phyloP scores from a whole-genome alignment of 1,284 basidiomycete species.

The Pseudozyma sp. region DNA sequence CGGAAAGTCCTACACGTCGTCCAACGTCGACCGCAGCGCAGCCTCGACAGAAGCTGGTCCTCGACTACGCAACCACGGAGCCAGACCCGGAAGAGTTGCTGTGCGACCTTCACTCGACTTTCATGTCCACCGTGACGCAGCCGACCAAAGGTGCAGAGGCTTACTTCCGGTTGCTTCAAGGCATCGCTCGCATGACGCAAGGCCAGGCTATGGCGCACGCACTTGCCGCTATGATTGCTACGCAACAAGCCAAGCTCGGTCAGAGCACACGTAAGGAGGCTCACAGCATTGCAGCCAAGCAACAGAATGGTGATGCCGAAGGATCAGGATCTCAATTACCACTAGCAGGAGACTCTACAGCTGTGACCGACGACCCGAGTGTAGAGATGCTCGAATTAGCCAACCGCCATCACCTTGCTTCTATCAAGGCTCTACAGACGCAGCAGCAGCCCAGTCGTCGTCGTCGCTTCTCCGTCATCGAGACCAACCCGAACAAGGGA shows the following conservation, averaged over 20 bases:
- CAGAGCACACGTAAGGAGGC: not conserved
- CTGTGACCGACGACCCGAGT: not conserved
- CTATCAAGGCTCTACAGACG: conserved; percentile 44
- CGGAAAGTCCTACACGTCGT: conserved; percentile 12
- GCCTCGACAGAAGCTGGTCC: conserved; percentile 33
- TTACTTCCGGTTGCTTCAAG: conserved; percentile 33
- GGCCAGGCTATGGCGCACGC: conserved; percentile 51
- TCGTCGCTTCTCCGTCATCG: conserved; percentile 49
- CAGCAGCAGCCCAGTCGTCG: conserved; percentile 43
- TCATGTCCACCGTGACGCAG: conserved; percentile 25
- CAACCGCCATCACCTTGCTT: conserved; percentile 41
- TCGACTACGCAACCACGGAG: conserved; percentile 37
- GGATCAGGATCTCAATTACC: not conserved
- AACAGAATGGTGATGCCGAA: not conserved
- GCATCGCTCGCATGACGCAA: conserved; percentile 30
- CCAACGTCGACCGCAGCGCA: conserved; percentile 11
- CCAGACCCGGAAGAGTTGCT: conserved; percentile 32
- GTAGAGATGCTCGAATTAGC: conserved; percentile 28
- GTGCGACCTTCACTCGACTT: conserved; percentile 10
- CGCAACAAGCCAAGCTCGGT: conserved; percentile 17
- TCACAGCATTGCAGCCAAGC: not conserved
- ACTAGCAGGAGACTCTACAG: not conserved
- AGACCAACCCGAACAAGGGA: conserved; percentile 15
- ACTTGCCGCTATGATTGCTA: conserved; percentile 36
- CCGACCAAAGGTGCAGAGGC: conserved; percentile 29